These are phyloP conservation scores for Telfairia occidentalis DNA, from an alignment of 331 rosid genomes.

Conservation along the genomic window DNA sequence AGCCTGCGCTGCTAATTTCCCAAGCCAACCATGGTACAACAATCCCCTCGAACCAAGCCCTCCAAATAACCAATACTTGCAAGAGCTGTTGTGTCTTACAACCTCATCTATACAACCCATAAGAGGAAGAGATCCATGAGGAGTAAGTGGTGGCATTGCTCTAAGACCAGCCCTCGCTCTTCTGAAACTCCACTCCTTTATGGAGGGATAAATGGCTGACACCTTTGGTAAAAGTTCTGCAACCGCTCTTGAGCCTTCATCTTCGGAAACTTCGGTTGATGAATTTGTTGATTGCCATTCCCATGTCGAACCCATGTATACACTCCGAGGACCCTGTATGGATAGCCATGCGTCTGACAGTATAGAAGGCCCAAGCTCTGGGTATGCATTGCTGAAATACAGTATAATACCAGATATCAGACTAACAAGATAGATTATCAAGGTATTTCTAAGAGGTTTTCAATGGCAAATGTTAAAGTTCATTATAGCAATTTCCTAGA, in stretches of 20 bases:
- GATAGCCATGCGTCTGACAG: constrained; percentile 87
- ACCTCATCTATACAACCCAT: constrained; percentile 64
- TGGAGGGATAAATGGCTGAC: constrained; percentile 43
- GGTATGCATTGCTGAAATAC: constrained; percentile 50
- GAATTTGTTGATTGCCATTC: constrained; percentile 78
- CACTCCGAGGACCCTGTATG: constrained; percentile 46
- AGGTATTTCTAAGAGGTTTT: neutral
- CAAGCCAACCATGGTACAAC: constrained; percentile 86
- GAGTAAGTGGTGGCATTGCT: constrained; percentile 92
- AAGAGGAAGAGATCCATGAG: constrained; percentile 74
- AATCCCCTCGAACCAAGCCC: constrained; percentile 92
- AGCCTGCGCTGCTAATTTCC: constrained; percentile 69
- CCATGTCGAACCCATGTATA: constrained; percentile 79
- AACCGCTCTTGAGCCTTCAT: constrained; percentile 54
- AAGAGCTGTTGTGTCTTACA: constrained; percentile 23
- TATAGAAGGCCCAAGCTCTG: constrained; percentile 58
- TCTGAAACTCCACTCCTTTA: constrained; percentile 50
- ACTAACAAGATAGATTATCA: neutral
- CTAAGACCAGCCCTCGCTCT: constrained; percentile 88
- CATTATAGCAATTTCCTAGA: too few species aligned
- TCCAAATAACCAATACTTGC: constrained; percentile 78
- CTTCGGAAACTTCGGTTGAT: constrained; percentile 39
- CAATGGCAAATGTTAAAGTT: neutral
- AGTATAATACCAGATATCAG: neutral
- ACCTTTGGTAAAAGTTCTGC: constrained; percentile 68